Base-by-base conservation (phyloP, 345 rosid genomes). In the Eucalyptus erythrocorys region DNA sequence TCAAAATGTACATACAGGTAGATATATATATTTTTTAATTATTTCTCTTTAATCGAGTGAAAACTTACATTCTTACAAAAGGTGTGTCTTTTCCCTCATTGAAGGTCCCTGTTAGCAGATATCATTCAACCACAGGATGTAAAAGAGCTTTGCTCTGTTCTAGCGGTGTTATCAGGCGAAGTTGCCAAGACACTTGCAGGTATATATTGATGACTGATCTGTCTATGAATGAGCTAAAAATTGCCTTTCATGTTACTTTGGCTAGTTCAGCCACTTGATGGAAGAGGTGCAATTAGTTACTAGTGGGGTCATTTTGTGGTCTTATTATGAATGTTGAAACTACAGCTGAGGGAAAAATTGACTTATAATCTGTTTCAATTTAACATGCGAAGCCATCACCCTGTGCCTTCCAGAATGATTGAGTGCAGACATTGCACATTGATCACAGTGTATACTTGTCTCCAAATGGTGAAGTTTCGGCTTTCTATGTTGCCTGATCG, bases 41-140 rank as follows among this genome's bases (percentile, higher is more conserved):
- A 71, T 64, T 68, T 90, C 66, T 66, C 34, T 40, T 59, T 59
- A 55, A 87, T 34, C 61, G 10, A 37, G 43, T 51, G 68, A 49
- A 55, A 59, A 64, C 43, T 15, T 90, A 79, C 89, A 51, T 87
- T 57, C 85, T 90, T 42, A 34, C 32, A 21, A 76, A 88, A 87
- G 97, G 64, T 92, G 24, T 88, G 27, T 86, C 45, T 76, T 37
- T 76, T 87, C 87, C 88, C 86, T 93, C 86, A 64, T 91, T 91
- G 89, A 92, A 98, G 99, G 96, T 97, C 99, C 80, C 96, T 97
- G 89, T 92, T 98, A 90, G 99, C 99, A 50, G 99, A 96, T 91
- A 95, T 96, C 89, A 96, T 98, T 89, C 96, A 96, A 93, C 95
- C 99, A 5, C 96, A 94, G 88, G 99, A 97, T 90, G 90, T 98